A percentile compares a stretch with the other conserved stretches of the same genome.
These are phyloP conservation scores for Lablab purpureus DNA, from an alignment of 306 rosid genomes.

Conservation along the genomic window DNA sequence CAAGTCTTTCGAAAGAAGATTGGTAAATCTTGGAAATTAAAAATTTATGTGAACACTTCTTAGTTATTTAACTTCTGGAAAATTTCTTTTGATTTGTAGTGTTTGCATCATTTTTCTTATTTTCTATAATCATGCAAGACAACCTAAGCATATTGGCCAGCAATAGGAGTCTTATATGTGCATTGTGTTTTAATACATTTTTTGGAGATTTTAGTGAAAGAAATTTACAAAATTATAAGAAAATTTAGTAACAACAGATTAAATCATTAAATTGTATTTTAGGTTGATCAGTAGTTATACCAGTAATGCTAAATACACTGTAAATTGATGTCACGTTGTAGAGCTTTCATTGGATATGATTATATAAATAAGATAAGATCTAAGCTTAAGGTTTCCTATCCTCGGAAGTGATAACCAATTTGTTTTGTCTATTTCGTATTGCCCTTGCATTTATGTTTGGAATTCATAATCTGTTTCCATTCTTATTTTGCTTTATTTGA, in stretches of 20 bases:
- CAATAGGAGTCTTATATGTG: background rate
- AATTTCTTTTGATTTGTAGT: slow-evolving; percentile 20
- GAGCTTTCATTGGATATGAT: background rate
- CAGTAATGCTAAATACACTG: background rate
- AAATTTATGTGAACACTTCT: slow-evolving; percentile 12
- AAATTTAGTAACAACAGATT: background rate
- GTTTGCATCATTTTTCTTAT: slow-evolving; percentile 16
- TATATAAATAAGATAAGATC: background rate
- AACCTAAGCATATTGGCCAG: background rate
- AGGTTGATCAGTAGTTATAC: background rate
- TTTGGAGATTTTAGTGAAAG: background rate
- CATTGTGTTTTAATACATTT: background rate
- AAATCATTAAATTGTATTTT: slow-evolving; percentile 15
- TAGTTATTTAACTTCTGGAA: slow-evolving; percentile 9
- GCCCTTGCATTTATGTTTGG: slow-evolving; percentile 21
- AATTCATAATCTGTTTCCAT: slow-evolving; percentile 9
- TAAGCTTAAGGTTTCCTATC: slow-evolving; percentile 18
- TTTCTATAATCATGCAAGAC: slow-evolving; percentile 13
- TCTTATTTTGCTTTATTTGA: slow-evolving; percentile 27
- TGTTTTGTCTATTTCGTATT: slow-evolving; percentile 1
- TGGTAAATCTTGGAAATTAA: slow-evolving; percentile 10
- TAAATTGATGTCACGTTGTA: background rate
- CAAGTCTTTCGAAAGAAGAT: slow-evolving; percentile 53
- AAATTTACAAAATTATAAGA: slow-evolving; percentile 25
- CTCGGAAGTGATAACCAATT: slow-evolving; percentile 1